Percentiles rank a stretch among this genome's conserved stretches.
These are phyloP conservation scores for Neurospora sp. DNA, from an alignment of 495 filamentous ascomycete species.

Conservation along the genomic window DNA sequence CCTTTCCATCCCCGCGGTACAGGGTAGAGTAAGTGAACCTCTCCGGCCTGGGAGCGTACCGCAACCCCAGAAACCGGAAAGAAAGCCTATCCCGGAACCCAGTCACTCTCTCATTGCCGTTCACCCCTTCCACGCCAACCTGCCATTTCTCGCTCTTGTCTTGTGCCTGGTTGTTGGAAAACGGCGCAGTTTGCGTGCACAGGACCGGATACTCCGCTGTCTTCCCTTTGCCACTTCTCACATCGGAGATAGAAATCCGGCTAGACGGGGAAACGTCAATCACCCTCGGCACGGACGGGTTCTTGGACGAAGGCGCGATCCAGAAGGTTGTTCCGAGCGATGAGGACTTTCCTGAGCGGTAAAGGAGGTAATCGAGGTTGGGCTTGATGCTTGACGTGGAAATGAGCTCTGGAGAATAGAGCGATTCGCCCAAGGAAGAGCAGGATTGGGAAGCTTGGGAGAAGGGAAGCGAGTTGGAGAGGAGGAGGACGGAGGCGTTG, in stretches of 20 bases:
- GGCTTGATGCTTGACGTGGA: conserved; percentile 25
- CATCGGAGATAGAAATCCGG: not conserved
- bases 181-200: conserved; percentile 38
- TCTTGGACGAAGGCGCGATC: conserved; percentile 19
- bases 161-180: conserved; percentile 26
- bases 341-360: conserved; percentile 9
- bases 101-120: not conserved
- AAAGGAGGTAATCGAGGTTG: conserved; percentile 31
- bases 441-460: conserved; percentile 2
- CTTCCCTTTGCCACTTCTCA: not conserved
- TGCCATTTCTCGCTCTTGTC: conserved; percentile 35
- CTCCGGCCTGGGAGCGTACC: conserved; percentile 30
- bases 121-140: conserved; percentile 21
- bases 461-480: conserved; percentile 20
- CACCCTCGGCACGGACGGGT: conserved; percentile 2
- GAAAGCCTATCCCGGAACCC: conserved; percentile 42
- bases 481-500: conserved; percentile 30
- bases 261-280: conserved; percentile 20
- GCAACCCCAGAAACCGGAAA: conserved; percentile 39
- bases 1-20: conserved; percentile 15
- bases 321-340: conserved; percentile 20
- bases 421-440: conserved; percentile 27
- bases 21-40: conserved; percentile 30
- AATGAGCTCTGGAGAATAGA: conserved; percentile 27
- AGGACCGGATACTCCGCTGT: conserved; percentile 18